Evolutionary conservation across 208 protist species (phyloP).

Genomic region (Leptomonas pyrrhocoris): DNA sequence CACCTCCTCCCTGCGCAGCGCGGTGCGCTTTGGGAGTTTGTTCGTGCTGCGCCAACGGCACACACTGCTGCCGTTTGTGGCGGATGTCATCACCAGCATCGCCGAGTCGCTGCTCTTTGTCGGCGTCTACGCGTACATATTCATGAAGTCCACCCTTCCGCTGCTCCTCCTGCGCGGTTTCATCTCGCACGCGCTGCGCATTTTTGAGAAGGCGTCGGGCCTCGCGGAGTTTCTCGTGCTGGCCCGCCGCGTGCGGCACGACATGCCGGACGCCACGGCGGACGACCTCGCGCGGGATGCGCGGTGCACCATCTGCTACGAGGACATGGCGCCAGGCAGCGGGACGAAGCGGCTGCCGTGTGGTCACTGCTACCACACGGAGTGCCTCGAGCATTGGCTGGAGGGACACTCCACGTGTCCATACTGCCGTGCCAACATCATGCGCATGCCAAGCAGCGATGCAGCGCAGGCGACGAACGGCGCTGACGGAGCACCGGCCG

Average conservation of each 20-base stretch:
- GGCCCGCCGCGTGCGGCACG: constrained; percentile 31
- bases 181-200: constrained; percentile 33
- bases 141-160: constrained; percentile 39
- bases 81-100: constrained; percentile 37
- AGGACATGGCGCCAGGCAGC: constrained; percentile 64
- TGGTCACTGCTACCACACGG: constrained; percentile 85
- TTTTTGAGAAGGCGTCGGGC: constrained; percentile 40
- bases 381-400: constrained; percentile 80
- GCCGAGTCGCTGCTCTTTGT: constrained; percentile 51
- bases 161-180: constrained; percentile 61
- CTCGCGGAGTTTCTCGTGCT: constrained; percentile 54
- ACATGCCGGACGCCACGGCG: constrained; percentile 48
- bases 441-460: constrained; percentile 28
- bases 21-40: constrained; percentile 30
- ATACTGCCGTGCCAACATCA: constrained; percentile 77
- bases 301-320: constrained; percentile 87
- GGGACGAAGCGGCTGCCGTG: constrained; percentile 73
- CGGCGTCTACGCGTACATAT: constrained; percentile 55
- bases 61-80: constrained; percentile 47
- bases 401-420: constrained; percentile 81
- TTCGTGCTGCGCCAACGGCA: constrained; percentile 29
- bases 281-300: constrained; percentile 61
- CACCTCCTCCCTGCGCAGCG: constrained; percentile 27
- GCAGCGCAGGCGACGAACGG: background rate
- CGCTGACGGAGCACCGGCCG: constrained; percentile 1